A percentile compares a stretch with the other conserved stretches of the same genome.
These are phyloP conservation scores for Agrocybe praecox DNA, from an alignment of 768 basidiomycete species.

Conservation along the genomic window DNA sequence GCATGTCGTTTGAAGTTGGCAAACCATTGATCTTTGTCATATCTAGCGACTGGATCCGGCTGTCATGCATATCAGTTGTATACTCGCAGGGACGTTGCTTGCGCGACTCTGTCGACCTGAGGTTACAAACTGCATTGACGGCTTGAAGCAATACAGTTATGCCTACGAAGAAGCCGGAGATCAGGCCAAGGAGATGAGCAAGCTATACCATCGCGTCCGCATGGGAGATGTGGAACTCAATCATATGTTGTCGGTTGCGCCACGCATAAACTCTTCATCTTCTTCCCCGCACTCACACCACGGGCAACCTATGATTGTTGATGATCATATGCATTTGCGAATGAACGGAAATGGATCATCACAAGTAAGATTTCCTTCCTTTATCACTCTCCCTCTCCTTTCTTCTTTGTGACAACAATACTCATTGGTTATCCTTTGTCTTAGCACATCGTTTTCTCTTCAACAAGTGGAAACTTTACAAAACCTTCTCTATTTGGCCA, in stretches of 20 bases:
- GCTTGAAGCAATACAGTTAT: constrained; percentile 85
- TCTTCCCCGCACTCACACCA: constrained; percentile 18
- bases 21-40: constrained; percentile 4
- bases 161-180: constrained; percentile 88
- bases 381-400: too few relatives aligned
- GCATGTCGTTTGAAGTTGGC: constrained; percentile 1
- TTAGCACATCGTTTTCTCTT: constrained; percentile 13
- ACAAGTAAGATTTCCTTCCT: constrained; percentile 22
- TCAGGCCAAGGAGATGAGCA: constrained; percentile 70
- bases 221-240: constrained; percentile 46
- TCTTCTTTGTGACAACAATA: background rate
- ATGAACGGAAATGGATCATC: constrained; percentile 20
- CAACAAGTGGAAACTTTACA: constrained; percentile 20
- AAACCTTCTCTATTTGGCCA: constrained; percentile 27
- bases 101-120: constrained; percentile 84
- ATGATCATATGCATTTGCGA: constrained; percentile 21
- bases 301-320: constrained; percentile 29
- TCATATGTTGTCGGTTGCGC: constrained; percentile 47
- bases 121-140: constrained; percentile 81
- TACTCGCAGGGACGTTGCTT: constrained; percentile 80
- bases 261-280: constrained; percentile 30
- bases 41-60: constrained; percentile 78
- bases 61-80: constrained; percentile 86
- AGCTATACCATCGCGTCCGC: constrained; percentile 43
- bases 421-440: constrained; percentile 1